Conservation (phyloP, 163 green algal species). For the Prototheca stagnorum region DNA sequence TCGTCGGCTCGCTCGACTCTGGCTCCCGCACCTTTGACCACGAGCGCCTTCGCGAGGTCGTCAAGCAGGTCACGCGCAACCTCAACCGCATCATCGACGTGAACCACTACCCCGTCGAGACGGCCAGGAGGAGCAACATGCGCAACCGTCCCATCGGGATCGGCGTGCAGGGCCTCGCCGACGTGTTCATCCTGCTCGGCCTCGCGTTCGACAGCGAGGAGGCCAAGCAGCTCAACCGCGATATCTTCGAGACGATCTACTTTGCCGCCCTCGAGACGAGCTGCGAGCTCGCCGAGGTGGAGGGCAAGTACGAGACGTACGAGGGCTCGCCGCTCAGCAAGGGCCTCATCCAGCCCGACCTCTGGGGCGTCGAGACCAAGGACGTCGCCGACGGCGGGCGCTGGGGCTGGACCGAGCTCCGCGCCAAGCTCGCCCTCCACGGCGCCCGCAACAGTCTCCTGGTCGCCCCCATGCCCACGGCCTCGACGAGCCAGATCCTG, state of each 20-base stretch:
- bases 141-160: slow-evolving; percentile 95
- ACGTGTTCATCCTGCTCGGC: slow-evolving; percentile 95
- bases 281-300: slow-evolving; percentile 58
- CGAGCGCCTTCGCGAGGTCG: slow-evolving; percentile 77
- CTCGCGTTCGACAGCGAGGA: slow-evolving; percentile 84
- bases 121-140: slow-evolving; percentile 77
- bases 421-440: slow-evolving; percentile 41
- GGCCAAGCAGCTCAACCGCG: slow-evolving; percentile 80
- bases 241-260: slow-evolving; percentile 99
- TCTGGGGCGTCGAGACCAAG: slow-evolving; percentile 95
- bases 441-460: slow-evolving; percentile 96
- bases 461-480: slow-evolving; percentile 96
- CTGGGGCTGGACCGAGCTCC: slow-evolving; percentile 77
- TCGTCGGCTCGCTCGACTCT: slow-evolving; percentile 56
- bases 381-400: slow-evolving; percentile 30
- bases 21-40: slow-evolving; percentile 81
- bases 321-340: slow-evolving; percentile 75
- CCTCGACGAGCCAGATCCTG: slow-evolving; percentile 91
- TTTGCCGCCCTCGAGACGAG: slow-evolving; percentile 67
- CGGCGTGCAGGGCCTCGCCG: slow-evolving; percentile 88
- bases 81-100: slow-evolving; percentile 99
- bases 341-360: slow-evolving; percentile 90
- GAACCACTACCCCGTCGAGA: slow-evolving; percentile 96
- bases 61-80: slow-evolving; percentile 65
- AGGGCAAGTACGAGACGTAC: slow-evolving; percentile 86